A percentile compares a stretch with the other conserved stretches of the same genome.
phyloP scores from a whole-genome alignment of 108 stramenopile genomes.

The Stephanodiscus triporus region DNA sequence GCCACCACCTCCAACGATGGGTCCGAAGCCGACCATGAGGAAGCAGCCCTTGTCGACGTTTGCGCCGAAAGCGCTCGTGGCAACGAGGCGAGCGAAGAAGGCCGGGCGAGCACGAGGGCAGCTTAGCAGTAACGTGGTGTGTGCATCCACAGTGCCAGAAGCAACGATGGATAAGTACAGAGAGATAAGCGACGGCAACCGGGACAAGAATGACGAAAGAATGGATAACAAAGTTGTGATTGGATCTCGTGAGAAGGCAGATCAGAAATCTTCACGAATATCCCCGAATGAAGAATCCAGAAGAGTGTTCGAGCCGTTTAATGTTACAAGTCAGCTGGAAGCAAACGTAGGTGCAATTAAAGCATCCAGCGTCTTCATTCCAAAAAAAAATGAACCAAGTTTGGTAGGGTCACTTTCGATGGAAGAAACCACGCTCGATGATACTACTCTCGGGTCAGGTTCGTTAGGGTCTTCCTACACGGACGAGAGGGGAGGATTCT shows the following conservation, averaged over 20 bases:
- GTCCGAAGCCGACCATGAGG: no score
- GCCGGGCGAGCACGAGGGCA: no score
- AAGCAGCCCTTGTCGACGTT: no score
- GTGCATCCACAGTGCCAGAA: no score
- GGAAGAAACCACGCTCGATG: slow-evolving; percentile 7
- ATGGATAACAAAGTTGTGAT: neutral
- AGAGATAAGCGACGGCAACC: neutral
- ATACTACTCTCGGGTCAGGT: neutral
- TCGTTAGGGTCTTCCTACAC: no score
- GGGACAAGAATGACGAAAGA: neutral
- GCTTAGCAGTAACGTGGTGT: no score
- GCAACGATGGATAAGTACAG: slow-evolving; percentile 14
- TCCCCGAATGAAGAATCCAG: neutral
- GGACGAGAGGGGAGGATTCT: neutral
- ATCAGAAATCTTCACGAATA: neutral
- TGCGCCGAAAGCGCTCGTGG: no score
- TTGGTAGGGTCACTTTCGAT: neutral
- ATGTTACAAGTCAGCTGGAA: no score
- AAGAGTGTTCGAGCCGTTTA: no score
- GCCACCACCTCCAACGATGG: no score
- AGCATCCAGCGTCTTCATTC: slow-evolving; percentile 17
- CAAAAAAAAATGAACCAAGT: slow-evolving; percentile 5
- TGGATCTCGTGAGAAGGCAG: neutral
- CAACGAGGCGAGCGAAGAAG: no score
- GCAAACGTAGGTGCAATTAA: neutral